These are phyloP conservation scores for Cladosporium sp. DNA, from an alignment of 2,329 filamentous ascomycete species.

Conservation along the genomic window DNA sequence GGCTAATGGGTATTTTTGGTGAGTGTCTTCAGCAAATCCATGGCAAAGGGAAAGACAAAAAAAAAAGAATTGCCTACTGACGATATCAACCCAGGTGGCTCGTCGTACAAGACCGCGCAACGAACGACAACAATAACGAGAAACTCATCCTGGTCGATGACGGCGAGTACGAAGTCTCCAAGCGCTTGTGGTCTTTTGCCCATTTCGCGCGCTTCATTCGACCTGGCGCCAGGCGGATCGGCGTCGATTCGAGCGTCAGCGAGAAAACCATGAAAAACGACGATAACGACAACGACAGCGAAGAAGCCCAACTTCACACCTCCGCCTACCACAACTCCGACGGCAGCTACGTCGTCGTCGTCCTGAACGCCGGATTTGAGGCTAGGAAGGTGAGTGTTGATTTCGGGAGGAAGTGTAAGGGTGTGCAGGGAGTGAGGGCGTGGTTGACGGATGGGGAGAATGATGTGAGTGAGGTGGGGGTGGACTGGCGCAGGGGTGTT, in stretches of 20 bases:
- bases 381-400: slow-evolving; percentile 37
- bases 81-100: not conserved
- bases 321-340: slow-evolving; percentile 30
- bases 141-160: slow-evolving; percentile 11
- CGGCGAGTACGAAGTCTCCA: slow-evolving; percentile 8
- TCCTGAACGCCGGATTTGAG: slow-evolving; percentile 22
- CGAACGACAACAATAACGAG: slow-evolving; percentile 39
- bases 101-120: not conserved
- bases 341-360: slow-evolving; percentile 31
- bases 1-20: slow-evolving; percentile 52
- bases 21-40: slow-evolving; percentile 24
- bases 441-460: slow-evolving; percentile 10
- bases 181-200: slow-evolving; percentile 7
- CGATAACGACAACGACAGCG: not conserved
- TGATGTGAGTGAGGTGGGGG: slow-evolving; percentile 9
- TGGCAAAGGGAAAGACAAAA: slow-evolving; percentile 10
- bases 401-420: slow-evolving; percentile 28
- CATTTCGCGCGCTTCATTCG: slow-evolving; percentile 11
- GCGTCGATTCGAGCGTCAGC: not conserved
- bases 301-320: slow-evolving; percentile 16
- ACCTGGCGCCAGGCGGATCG: slow-evolving; percentile 5
- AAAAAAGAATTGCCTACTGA: not conserved
- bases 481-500: no score
- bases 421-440: slow-evolving; percentile 27
- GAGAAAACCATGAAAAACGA: no score